Evolutionary conservation across 257 asterid species (phyloP).

Genomic region (Solanum boliviense): DNA sequence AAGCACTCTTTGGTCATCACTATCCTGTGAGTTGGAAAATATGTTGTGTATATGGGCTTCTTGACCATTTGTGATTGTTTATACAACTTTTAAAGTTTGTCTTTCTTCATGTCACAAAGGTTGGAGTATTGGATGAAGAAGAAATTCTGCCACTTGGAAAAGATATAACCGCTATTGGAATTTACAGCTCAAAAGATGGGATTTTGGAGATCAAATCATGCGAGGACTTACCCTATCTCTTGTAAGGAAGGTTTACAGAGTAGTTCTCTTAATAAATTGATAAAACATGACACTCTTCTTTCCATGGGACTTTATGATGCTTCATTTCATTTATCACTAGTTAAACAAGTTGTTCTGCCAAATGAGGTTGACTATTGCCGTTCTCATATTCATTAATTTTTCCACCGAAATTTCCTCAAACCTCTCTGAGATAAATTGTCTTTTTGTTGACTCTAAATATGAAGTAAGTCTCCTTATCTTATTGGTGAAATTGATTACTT

Average conservation of each 20-base stretch:
- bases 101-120: conserved; percentile 28
- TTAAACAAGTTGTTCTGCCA: not conserved
- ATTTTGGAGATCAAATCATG: conserved; percentile 60
- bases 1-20: conserved; percentile 75
- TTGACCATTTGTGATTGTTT: not conserved
- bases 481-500: not conserved
- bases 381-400: not conserved
- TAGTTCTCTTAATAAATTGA: not conserved
- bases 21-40: conserved; percentile 65
- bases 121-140: conserved; percentile 82
- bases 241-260: conserved; percentile 33
- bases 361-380: not conserved
- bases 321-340: not conserved
- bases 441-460: not conserved
- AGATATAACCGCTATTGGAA: conserved; percentile 74
- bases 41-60: not conserved
- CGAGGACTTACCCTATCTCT: conserved; percentile 72
- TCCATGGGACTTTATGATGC: not conserved
- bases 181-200: conserved; percentile 53
- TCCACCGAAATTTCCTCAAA: not conserved
- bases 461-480: not conserved
- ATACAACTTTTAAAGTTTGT: not conserved
- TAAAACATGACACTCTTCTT: not conserved
- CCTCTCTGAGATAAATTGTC: not conserved
- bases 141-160: conserved; percentile 79